phyloP scores from a whole-genome alignment of 495 filamentous ascomycete species.

The Daldinia loculata region DNA sequence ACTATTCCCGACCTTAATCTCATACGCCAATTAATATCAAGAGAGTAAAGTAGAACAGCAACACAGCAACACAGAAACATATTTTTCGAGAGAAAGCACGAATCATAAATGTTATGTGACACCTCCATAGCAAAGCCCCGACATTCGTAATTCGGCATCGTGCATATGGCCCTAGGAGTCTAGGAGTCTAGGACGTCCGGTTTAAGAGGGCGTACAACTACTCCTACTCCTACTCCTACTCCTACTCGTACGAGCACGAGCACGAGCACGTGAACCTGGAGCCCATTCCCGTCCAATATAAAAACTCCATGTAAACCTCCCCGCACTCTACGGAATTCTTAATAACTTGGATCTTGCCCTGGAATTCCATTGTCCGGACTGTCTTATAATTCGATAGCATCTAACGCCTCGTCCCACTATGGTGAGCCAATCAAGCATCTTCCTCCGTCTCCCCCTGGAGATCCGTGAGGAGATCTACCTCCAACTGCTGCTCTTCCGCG shows the following conservation, averaged over 20 bases:
- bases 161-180: not conserved
- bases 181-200: not conserved
- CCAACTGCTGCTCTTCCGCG: constrained; percentile 1
- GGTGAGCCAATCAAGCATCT: constrained; percentile 4
- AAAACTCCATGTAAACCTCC: not conserved
- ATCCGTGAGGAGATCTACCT: constrained; percentile 13
- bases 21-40: not conserved
- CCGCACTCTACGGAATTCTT: not conserved
- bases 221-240: not conserved
- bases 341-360: not conserved
- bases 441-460: constrained; percentile 9
- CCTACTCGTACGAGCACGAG: not conserved
- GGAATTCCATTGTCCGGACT: not conserved
- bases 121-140: not conserved
- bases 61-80: not conserved
- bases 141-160: not conserved
- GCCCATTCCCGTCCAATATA: constrained; percentile 1
- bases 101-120: not conserved
- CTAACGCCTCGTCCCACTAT: not conserved
- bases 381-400: not conserved
- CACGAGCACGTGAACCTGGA: not conserved
- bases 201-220: not conserved
- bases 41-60: not conserved
- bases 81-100: not conserved
- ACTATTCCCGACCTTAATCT: not conserved